phyloP scores from a whole-genome alignment of 108 stramenopile species.

The Fragilariopsis cylindrus region DNA sequence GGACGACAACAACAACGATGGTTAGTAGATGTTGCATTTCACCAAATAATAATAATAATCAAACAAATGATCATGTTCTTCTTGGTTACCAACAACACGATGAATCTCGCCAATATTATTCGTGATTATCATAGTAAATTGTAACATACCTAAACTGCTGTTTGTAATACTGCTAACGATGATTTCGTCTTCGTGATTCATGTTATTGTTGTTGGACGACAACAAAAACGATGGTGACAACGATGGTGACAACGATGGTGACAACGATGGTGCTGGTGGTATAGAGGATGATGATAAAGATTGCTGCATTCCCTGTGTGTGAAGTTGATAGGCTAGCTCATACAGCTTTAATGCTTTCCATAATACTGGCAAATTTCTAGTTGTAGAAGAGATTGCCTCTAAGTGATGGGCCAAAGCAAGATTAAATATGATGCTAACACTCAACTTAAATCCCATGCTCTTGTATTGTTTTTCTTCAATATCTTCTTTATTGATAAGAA shows the following conservation, averaged over 20 bases:
- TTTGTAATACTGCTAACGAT: neutral
- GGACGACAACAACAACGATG: too few relatives aligned
- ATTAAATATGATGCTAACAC: slow-evolving; percentile 26
- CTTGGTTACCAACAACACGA: neutral
- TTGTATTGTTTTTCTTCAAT: slow-evolving; percentile 24
- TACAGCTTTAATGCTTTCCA: slow-evolving; percentile 19
- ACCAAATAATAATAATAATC: too few relatives aligned
- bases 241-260: too few relatives aligned
- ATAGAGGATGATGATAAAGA: too few relatives aligned
- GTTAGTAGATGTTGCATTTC: too few relatives aligned
- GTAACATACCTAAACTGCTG: slow-evolving; percentile 8
- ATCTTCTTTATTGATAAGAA: neutral
- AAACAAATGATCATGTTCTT: neutral
- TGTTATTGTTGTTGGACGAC: too few relatives aligned
- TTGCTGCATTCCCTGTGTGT: neutral
- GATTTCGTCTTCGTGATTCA: neutral
- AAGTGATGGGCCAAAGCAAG: slow-evolving; percentile 27
- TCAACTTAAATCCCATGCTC: slow-evolving; percentile 20
- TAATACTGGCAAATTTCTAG: neutral
- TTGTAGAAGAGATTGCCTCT: neutral
- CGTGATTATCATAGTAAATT: slow-evolving; percentile 32
- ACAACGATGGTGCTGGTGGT: too few relatives aligned
- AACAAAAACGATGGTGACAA: too few relatives aligned
- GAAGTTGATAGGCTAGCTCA: slow-evolving; percentile 29
- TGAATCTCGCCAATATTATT: slow-evolving; percentile 39